Evolutionary conservation across 371 early-diverging fungal genomes (phyloP).

Genomic region (Mortierella sp.): DNA sequence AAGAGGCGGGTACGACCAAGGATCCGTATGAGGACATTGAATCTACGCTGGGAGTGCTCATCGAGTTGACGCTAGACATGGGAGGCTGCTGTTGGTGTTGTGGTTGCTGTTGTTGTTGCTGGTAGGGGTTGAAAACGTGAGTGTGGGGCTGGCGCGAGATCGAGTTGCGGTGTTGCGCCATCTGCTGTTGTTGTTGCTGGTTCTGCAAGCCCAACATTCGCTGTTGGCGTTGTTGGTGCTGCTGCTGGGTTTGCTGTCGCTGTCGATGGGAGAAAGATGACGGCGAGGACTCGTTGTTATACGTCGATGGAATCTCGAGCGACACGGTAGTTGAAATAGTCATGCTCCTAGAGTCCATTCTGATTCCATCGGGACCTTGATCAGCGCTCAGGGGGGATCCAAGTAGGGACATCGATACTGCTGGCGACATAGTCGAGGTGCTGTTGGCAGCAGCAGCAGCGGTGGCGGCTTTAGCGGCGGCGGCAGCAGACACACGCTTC

Average conservation of each 20-base stretch:
- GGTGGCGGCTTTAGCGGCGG: conserved; percentile 17
- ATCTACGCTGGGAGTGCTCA: conserved; percentile 28
- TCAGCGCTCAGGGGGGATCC: not conserved
- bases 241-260: conserved; percentile 14
- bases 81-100: conserved; percentile 10
- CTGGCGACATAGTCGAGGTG: not conserved
- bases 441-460: not conserved
- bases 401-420: not conserved
- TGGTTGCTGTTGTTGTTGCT: conserved; percentile 14
- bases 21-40: conserved; percentile 39
- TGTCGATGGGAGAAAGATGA: not conserved
- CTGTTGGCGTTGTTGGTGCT: conserved; percentile 12
- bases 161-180: conserved; percentile 7
- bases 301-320: conserved; percentile 26
- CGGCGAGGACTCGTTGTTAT: conserved; percentile 6
- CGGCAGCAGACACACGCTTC: conserved; percentile 36
- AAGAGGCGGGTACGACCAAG: conserved; percentile 51
- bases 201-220: not conserved
- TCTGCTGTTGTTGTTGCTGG: conserved; percentile 8
- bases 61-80: conserved; percentile 24
- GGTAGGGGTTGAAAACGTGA: conserved; percentile 4
- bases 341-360: not conserved
- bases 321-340: conserved; percentile 23
- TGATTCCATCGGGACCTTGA: not conserved
- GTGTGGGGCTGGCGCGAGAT: conserved; percentile 11